A percentile compares a stretch with the other conserved stretches of the same genome.
Evolutionary conservation across 1,139 yeast species (phyloP).

Genomic region (Lodderomyces orthopsilosis): DNA sequence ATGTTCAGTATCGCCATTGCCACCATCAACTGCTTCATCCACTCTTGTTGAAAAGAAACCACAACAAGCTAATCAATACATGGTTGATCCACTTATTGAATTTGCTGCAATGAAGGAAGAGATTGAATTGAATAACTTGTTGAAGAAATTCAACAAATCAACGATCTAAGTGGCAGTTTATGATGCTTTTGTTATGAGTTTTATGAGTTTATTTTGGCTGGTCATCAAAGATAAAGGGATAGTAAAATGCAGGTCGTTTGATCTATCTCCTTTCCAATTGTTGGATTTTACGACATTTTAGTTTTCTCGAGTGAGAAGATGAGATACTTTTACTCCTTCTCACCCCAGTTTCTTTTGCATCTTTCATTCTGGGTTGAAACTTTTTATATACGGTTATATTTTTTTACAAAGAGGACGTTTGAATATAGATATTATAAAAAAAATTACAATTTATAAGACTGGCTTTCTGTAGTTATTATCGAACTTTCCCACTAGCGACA

Average conservation of each 20-base stretch:
- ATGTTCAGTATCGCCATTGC: conserved; percentile 1
- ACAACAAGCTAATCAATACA: conserved; percentile 8
- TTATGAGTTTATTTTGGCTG: background rate
- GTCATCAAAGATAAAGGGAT: background rate
- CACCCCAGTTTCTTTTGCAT: background rate
- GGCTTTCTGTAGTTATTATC: background rate
- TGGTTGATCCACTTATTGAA: conserved; percentile 41
- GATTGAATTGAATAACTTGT: conserved; percentile 35
- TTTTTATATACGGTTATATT: background rate
- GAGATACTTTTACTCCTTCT: background rate
- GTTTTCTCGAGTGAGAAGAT: background rate
- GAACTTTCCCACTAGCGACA: background rate
- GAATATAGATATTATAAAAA: background rate
- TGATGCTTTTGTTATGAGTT: background rate
- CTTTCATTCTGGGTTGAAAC: background rate
- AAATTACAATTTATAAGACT: background rate
- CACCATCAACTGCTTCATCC: background rate
- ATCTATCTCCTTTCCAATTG: background rate
- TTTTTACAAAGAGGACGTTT: background rate
- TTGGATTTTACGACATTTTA: background rate
- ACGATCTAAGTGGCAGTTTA: background rate
- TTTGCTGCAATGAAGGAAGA: conserved; percentile 43
- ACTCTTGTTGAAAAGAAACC: conserved; percentile 6
- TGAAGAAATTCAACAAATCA: conserved; percentile 19
- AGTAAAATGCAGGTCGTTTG: background rate